Evolutionary conservation across 345 rosid species (phyloP), one percentile per base, ranked within the genome.

Genomic region (Acer yangbiense): DNA sequence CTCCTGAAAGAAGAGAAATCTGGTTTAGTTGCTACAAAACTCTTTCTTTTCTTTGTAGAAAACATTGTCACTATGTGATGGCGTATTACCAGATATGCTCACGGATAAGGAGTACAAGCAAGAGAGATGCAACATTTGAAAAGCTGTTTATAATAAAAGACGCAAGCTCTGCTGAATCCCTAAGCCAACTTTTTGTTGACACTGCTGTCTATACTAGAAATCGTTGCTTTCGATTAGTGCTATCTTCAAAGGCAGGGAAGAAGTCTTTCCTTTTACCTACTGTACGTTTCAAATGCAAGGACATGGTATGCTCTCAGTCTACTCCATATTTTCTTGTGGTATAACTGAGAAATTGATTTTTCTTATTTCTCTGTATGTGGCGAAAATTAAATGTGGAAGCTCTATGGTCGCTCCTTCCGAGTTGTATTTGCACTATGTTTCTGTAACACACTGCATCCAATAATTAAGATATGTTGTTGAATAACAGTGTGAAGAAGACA

Each of bases 231-330:
- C 98, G 97, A 35, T 85, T 94, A 77, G 93, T 90, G 72, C 82
- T 91, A 44, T 96, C 99, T 9, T 96, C 99, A 1, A 96, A 96
- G 89, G 95, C 99, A 20, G 99, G 98, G 79, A 96, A 96, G 83
- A 86, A 83, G 13, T 87, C 97, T 7, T 13, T 94, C 75, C 99
- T 96, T 77, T 82, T 96, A 67, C 97, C 99, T 6, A 90, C 97
- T 25, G 82, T 86, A 61, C 97, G 97, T 74, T 96, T 91, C 88
- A 90, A 85, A 82, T 92, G 97, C 78, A 86, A 84, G 81, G 90
- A 75, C 80, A 86, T 90, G 99, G 99, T 96, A 91, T 71, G 89
- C 25, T 77, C 66, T 80, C 80, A 14, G 76, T 70, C 58, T 14
- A 1, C 74, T 55, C 62, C 39, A 35, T 48, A 68, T 32, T 39